Conservation (phyloP, 1,284 basidiomycete genomes). For the Prillingera fragicola region DNA sequence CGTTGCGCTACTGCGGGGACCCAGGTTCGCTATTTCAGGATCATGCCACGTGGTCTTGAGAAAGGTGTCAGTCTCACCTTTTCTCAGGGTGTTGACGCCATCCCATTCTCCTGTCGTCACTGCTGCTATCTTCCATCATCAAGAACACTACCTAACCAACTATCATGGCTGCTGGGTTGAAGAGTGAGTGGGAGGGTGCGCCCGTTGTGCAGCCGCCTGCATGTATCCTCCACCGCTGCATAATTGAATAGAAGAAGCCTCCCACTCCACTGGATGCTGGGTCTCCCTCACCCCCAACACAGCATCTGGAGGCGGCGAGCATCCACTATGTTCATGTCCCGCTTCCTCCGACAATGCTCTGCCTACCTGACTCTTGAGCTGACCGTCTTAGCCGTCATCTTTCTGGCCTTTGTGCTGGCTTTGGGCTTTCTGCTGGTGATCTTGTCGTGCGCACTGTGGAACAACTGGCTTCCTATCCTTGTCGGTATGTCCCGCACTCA, state of each 20-base stretch:
- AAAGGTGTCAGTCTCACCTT: background rate
- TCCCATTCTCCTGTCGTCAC: background rate
- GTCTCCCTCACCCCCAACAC: too few relatives aligned
- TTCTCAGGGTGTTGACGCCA: background rate
- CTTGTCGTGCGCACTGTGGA: conserved; percentile 91
- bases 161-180: conserved; percentile 38
- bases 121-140: background rate
- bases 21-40: background rate
- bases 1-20: background rate
- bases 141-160: too few relatives aligned
- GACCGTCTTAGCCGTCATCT: conserved; percentile 68
- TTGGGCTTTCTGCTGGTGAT: conserved; percentile 96
- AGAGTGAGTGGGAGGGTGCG: conserved; percentile 27
- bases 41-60: background rate
- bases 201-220: too few relatives aligned
- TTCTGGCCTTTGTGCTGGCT: conserved; percentile 92
- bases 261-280: too few relatives aligned
- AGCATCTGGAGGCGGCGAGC: too few relatives aligned
- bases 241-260: too few relatives aligned
- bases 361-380: background rate
- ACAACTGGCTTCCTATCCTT: conserved; percentile 94
- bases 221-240: too few relatives aligned
- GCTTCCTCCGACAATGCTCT: background rate
- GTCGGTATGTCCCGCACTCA: conserved; percentile 65
- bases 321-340: too few relatives aligned